Base-by-base conservation (phyloP, 768 basidiomycete species). In the Tulasnella calospora region DNA sequence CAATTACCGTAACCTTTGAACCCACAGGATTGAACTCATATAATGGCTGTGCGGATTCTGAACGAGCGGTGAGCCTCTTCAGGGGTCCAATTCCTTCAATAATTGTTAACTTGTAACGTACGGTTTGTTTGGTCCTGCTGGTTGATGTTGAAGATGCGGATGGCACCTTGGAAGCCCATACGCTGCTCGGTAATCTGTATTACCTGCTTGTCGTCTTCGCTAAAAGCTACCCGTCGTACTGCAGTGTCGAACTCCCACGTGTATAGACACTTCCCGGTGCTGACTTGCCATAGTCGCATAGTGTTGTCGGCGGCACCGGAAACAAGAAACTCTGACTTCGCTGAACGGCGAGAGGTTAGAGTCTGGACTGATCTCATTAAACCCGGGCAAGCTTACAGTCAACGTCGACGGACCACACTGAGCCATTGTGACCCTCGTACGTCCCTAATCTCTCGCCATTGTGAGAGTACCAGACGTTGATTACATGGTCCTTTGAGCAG, bases 241-340 rank as follows among this genome's bases (percentile, higher is more conserved):
- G 98, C 98, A 0, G 97, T 99, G 46, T 94, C 94, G 88, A 98
- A 98, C 84, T 99, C 97, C 98, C 98, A 99, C 3, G 89, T 92
- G 84, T 91, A 94, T 38, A 99, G 87, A 83, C 94, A 96, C 85
- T 98, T 95, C 79, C 97, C 98, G 5, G 92, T 92, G 73, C 89
- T 86, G 40, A 98, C 94, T 70, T 89, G 88, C 98, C 97, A 99
- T 12, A 99, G 87, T 80, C 92, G 90, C 84, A 99, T 89, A 57
- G 90, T 89, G 84, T 98, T 99, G 85, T 99, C 97, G 21, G 98
- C 97, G 2, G 96, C 90, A 13, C 97, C 97, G 8, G 96, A 93
- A 33, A 98, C 88, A 82, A 99, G 87, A 85, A 90, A 96, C 84
- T 87, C 89, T 80, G 96, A 92, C 86, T 94, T 89, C 61, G 92